These are phyloP conservation scores for Metarhizium sp. DNA, from an alignment of 2,329 filamentous ascomycete species.

Conservation along the genomic window DNA sequence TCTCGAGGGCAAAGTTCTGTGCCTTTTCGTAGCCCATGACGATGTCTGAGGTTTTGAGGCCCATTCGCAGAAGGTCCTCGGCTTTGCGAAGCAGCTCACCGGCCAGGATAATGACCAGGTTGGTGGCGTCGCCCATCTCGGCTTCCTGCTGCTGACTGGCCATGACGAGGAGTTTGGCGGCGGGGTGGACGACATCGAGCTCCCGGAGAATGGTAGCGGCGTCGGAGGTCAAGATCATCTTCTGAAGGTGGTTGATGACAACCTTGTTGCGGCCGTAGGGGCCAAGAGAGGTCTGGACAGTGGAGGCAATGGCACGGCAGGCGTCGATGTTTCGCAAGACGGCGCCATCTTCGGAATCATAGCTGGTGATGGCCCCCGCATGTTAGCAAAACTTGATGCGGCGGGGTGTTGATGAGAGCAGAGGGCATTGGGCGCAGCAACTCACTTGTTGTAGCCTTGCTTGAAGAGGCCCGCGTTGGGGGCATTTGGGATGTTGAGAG, in stretches of 20 bases:
- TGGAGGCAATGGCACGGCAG: conserved; percentile 89
- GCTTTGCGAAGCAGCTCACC: conserved; percentile 95
- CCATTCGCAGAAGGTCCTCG: conserved; percentile 92
- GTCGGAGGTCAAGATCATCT: conserved; percentile 98
- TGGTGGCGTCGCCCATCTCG: conserved; percentile 98
- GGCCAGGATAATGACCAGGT: conserved; percentile 90
- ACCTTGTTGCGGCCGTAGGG: conserved; percentile 99
- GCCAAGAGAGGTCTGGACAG: conserved; percentile 92
- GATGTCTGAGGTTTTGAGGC: conserved; percentile 96
- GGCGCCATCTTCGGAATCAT: conserved; percentile 97
- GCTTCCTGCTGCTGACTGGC: conserved; percentile 97
- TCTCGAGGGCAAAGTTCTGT: conserved; percentile 75
- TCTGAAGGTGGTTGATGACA: conserved; percentile 98
- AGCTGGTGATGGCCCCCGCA: conserved; percentile 48
- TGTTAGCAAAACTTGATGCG: too few relatives aligned
- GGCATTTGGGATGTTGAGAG: conserved; percentile 88
- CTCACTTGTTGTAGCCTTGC: conserved; percentile 89
- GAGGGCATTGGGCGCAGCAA: conserved; percentile 10
- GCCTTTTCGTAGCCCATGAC: conserved; percentile 93
- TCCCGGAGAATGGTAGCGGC: conserved; percentile 95
- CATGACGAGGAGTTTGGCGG: conserved; percentile 96
- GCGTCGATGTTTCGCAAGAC: conserved; percentile 98
- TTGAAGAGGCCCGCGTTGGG: conserved; percentile 94
- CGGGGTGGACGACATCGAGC: conserved; percentile 95
- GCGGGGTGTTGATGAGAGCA: background rate